Conservation (phyloP, 129 eudicot genomes). For the Glebionis coronaria region DNA sequence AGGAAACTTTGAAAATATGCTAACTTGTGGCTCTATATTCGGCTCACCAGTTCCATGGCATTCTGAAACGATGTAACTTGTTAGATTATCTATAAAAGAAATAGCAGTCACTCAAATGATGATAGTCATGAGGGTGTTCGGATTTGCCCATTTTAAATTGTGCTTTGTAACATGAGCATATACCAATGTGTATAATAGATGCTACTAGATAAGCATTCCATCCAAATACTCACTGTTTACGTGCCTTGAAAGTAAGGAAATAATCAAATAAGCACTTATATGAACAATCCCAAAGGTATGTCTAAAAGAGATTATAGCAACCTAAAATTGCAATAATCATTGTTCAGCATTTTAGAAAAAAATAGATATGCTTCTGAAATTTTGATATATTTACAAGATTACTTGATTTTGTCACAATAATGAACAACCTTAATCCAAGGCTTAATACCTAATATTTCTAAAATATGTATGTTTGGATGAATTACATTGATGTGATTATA, state of each 20-base stretch:
- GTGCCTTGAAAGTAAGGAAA: too few relatives aligned
- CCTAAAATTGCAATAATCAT: background rate
- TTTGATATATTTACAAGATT: background rate
- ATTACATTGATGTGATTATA: background rate
- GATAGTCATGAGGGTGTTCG: background rate
- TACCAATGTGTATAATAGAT: too few relatives aligned
- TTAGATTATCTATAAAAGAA: conserved; percentile 14
- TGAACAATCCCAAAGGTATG: background rate
- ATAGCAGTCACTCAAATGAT: background rate
- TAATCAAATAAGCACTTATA: too few relatives aligned
- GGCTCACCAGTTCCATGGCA: conserved; percentile 98
- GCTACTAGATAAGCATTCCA: too few relatives aligned
- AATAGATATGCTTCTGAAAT: background rate
- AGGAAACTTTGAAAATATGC: conserved; percentile 16
- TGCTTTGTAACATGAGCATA: too few relatives aligned
- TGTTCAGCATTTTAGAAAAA: background rate
- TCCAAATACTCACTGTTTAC: too few relatives aligned
- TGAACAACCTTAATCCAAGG: background rate
- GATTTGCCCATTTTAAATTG: background rate
- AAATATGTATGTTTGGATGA: background rate
- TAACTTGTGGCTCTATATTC: conserved; percentile 84
- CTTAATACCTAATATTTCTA: background rate
- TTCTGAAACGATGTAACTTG: conserved; percentile 47
- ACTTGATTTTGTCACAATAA: background rate
- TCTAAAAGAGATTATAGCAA: background rate